Percentiles rank a stretch among this genome's conserved stretches.
phyloP scores from a whole-genome alignment of 225 moss, liverwort and hornwort genomes.

The Pseudoscleropodium purum region DNA sequence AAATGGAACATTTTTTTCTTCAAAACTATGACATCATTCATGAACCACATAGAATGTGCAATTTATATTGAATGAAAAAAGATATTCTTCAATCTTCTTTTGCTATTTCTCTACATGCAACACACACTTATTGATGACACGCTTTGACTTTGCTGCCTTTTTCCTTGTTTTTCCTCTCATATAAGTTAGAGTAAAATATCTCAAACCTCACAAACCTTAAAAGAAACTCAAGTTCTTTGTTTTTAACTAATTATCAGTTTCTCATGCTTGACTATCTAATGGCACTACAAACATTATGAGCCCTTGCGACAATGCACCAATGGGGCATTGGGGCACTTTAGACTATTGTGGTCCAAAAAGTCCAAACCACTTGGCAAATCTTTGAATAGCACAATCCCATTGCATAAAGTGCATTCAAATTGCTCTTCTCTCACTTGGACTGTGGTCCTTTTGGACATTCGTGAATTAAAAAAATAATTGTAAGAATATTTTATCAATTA shows the following conservation, averaged over 20 bases:
- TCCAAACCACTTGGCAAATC: background rate
- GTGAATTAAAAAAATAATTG: no score
- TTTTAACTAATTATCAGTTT: background rate
- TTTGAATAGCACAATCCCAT: background rate
- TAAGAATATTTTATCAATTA: background rate
- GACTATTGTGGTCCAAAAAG: background rate
- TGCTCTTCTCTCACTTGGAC: background rate
- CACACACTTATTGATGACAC: background rate
- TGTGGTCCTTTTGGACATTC: background rate
- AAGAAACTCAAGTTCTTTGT: background rate
- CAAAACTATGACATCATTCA: background rate
- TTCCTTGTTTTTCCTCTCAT: background rate
- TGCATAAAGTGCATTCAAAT: background rate
- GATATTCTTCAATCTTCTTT: background rate
- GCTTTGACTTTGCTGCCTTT: background rate
- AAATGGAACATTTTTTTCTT: background rate
- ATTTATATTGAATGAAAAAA: background rate
- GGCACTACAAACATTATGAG: background rate
- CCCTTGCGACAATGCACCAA: background rate
- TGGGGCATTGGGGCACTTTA: background rate
- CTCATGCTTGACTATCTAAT: background rate
- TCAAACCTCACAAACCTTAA: fast-evolving
- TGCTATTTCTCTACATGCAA: fast-evolving
- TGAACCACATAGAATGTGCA: no score
- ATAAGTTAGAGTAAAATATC: background rate